Base-by-base conservation (phyloP, 305 asterid species). In the Rubia tinctorum region DNA sequence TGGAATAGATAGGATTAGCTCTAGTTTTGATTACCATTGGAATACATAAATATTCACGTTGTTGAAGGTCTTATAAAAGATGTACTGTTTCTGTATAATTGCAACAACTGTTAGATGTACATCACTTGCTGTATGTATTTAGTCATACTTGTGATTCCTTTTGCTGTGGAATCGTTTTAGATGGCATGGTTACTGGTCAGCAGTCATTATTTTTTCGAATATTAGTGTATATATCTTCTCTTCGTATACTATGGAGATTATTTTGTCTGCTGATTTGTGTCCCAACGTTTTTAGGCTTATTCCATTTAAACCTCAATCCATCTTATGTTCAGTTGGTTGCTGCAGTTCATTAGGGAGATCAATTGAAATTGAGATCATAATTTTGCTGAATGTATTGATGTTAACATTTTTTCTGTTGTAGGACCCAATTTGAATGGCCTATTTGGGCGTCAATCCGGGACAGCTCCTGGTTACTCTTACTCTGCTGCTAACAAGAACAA, bases 371-470 rank as follows among this genome's bases (percentile, higher is more conserved):
- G 13, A 9, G 11, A 1, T 25, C 13, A 34, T 40, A 1, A 15
- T 13, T 47, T 40, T 68, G 14, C 64, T 47, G 9, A 47, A 68
- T 11, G 7, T 37, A 7, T 18, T 15, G 20, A 5, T 17, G 20
- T 53, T 69, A 9, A 18, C 58, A 43, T 47, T 10, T 59, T 27
- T 45, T 43, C 45, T 64, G 77, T 27, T 84, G 12, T 80, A 91
- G 97, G 98, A 15, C 98, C 97, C 64, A 93, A 93, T 77, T 86
- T 93, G 97, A 88, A 84, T 77, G 98, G 96, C 55, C 95, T 93
- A 42, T 89, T 93, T 66, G 98, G 97, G 67, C 89, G 97, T 77
- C 98, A 88, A 75, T 90, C 96, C 59, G 98, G 98, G 27, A 91
- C 97, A 14, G 86, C 97, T 63, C 73, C 96, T 6, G 97, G 98